Conservation (phyloP, 768 basidiomycete genomes). For the Naganishia onofrii region DNA sequence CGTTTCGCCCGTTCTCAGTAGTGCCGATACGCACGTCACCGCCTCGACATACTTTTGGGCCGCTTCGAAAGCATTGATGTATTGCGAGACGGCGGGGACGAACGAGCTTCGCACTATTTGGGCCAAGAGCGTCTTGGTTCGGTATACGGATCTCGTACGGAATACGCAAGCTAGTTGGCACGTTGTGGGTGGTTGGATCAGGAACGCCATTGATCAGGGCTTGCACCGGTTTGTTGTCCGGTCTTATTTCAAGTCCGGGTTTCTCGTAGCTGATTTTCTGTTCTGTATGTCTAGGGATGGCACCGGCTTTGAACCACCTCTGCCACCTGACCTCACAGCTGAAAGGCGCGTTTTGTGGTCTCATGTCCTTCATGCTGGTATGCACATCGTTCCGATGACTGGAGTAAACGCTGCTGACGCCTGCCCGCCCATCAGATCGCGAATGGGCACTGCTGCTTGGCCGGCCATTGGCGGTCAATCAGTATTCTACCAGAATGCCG, state of each 20-base stretch:
- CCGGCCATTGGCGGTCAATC: conserved; percentile 24
- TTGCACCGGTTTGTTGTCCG: conserved; percentile 17
- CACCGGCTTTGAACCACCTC: conserved; percentile 19
- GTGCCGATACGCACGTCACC: conserved; percentile 17
- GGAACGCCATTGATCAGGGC: conserved; percentile 28
- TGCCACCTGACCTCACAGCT: conserved; percentile 22
- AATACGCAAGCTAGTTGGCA: conserved; percentile 30
- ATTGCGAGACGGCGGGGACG: conserved; percentile 28
- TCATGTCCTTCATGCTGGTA: conserved; percentile 30
- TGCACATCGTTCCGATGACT: background rate
- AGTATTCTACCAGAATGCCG: conserved; percentile 29
- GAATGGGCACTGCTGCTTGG: conserved; percentile 31
- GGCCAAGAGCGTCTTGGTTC: conserved; percentile 27
- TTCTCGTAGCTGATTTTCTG: background rate
- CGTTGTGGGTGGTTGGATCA: conserved; percentile 24
- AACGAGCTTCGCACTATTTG: conserved; percentile 24
- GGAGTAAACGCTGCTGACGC: background rate
- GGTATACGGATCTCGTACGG: conserved; percentile 26
- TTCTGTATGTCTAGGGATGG: too few species aligned
- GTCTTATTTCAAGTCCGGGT: background rate
- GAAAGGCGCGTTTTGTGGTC: conserved; percentile 29
- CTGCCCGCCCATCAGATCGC: background rate
- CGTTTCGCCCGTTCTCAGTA: conserved; percentile 28
- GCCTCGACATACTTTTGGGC: conserved; percentile 29
- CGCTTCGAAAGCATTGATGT: conserved; percentile 25